Evolutionary conservation across 2,329 filamentous ascomycete genomes (phyloP), one percentile per base, ranked within the genome.

Genomic region (Elsinoe australis): DNA sequence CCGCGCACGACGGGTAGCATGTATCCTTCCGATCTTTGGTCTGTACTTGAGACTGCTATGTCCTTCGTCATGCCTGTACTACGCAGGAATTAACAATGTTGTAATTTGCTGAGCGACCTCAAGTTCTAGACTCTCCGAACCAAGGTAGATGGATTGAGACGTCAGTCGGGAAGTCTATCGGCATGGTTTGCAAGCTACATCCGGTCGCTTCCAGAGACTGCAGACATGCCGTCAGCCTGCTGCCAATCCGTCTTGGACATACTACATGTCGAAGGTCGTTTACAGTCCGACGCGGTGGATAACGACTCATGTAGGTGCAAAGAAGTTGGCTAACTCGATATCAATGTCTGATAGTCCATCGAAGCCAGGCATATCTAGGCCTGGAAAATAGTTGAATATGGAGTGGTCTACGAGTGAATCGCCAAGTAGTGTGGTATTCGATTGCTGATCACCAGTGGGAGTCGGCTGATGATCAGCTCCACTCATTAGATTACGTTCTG

Each of bases 121-220:
- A n/a, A n/a, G n/a, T n/a, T n/a, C n/a, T n/a, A n/a, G n/a, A n/a
- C n/a, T n/a, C n/a, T n/a, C n/a, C n/a, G n/a, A n/a, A n/a, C n/a
- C n/a, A n/a, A n/a, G n/a, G n/a, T n/a, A n/a, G n/a, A n/a, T n/a
- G n/a, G n/a, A n/a, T n/a, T n/a, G n/a, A n/a, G n/a, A n/a, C n/a
- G n/a, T n/a, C n/a, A n/a, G 68, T 72, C 8, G 55, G 68, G 33
- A 55, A 64, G 28, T 66, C 64, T 14, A 72, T n/a, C 12, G 28
- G 21, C 5, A 41, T 41, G 36, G 26, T 22, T n/a, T 26, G 36
- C 18, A 65, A 69, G 31, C 57, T 69, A 5, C 52, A 68, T 4
- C 62, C 72, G 4, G 59, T 73, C 45, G 67, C 71, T 47, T 69
- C 69, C 4, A 55, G 49, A 48, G 56, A 67, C 10, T 58, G 71